These are phyloP conservation scores for Trichoderma arundinaceum DNA, from an alignment of 2,329 filamentous ascomycete species.

Conservation along the genomic window DNA sequence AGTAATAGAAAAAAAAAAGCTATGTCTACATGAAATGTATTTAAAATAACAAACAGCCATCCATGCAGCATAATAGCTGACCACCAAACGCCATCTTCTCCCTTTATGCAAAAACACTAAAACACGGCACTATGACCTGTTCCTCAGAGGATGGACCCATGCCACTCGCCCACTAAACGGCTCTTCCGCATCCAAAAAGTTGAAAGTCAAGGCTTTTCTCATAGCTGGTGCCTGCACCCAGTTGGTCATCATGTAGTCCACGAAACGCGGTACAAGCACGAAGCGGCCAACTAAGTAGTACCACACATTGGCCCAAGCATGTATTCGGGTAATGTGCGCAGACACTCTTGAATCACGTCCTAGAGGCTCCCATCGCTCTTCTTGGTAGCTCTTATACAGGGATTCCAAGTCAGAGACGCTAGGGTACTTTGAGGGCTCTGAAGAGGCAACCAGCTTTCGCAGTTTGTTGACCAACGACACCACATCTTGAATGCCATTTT, in stretches of 20 bases:
- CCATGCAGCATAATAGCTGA: not conserved
- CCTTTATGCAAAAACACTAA: accelerated
- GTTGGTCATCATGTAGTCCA: not conserved
- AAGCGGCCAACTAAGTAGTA: constrained; percentile 38
- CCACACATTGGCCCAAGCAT: constrained; percentile 38
- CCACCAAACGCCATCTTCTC: not conserved
- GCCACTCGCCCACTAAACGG: not conserved
- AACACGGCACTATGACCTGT: not conserved
- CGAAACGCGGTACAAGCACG: constrained; percentile 25
- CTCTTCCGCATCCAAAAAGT: constrained; percentile 21
- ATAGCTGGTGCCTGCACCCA: not conserved
- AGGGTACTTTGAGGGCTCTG: not conserved
- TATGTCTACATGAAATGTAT: no score
- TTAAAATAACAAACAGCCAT: no score
- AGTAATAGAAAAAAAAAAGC: no score
- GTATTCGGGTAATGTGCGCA: constrained; percentile 34
- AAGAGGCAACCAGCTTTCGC: constrained; percentile 18
- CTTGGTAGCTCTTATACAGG: constrained; percentile 35
- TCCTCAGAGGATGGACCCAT: constrained; percentile 15
- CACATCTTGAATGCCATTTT: constrained; percentile 45
- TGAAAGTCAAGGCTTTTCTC: not conserved
- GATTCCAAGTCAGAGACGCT: constrained; percentile 18
- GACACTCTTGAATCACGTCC: constrained; percentile 30
- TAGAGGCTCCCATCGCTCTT: constrained; percentile 33
- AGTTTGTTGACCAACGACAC: constrained; percentile 42